Conservation (phyloP, 1,139 yeast species). For the Debaryomycetaceae sp. region DNA sequence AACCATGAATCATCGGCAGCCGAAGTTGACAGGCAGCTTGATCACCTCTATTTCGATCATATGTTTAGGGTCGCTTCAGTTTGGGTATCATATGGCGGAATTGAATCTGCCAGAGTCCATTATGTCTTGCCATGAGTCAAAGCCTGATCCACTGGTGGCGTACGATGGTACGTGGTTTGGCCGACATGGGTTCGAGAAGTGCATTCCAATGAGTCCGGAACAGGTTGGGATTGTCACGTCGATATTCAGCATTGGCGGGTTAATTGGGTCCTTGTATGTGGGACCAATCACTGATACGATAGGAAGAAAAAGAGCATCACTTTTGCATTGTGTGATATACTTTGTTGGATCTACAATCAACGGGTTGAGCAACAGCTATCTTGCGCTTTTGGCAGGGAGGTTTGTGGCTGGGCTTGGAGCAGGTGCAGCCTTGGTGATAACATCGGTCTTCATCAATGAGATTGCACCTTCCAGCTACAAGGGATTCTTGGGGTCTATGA, state of each 20-base stretch:
- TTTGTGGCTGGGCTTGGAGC: conserved; percentile 81
- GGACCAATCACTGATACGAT: conserved; percentile 64
- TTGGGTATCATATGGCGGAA: conserved; percentile 51
- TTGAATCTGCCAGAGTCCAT: conserved; percentile 45
- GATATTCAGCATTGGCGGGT: conserved; percentile 82
- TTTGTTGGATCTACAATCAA: conserved; percentile 67
- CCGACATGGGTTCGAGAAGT: conserved; percentile 27
- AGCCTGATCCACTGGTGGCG: conserved; percentile 26
- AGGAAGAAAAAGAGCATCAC: conserved; percentile 62
- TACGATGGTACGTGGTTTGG: conserved; percentile 40
- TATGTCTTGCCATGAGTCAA: conserved; percentile 31
- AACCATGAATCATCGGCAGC: neutral
- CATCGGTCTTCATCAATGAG: conserved; percentile 79
- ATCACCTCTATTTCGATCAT: conserved; percentile 30
- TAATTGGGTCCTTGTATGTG: conserved; percentile 70
- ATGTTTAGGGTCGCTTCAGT: conserved; percentile 46
- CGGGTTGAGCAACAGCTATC: conserved; percentile 46
- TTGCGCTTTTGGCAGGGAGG: conserved; percentile 60
- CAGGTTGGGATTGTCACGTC: conserved; percentile 82
- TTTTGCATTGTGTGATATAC: conserved; percentile 54
- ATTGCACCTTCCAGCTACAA: conserved; percentile 64
- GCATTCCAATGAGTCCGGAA: conserved; percentile 61
- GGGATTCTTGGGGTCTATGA: conserved; percentile 84
- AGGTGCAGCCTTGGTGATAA: conserved; percentile 80
- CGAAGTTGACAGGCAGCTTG: conserved; percentile 22